Conservation (phyloP, 306 rosid genomes). For the Rosa lucieae region DNA sequence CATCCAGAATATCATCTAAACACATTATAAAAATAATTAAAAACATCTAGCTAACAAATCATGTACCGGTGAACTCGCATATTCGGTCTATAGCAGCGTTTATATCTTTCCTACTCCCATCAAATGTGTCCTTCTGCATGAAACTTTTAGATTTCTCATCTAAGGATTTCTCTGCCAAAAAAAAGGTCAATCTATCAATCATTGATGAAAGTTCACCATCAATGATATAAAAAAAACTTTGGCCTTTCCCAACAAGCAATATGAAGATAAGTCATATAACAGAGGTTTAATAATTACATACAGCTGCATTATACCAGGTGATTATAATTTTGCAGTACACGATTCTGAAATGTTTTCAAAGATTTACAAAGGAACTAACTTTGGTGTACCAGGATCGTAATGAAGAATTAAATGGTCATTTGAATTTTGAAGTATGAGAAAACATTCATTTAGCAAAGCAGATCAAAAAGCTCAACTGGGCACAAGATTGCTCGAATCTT, state of each 20-base stretch:
- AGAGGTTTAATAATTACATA: neutral
- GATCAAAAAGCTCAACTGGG: neutral
- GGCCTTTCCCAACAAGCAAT: neutral
- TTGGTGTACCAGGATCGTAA: neutral
- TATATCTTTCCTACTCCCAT: slow-evolving; percentile 86
- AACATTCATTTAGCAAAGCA: neutral
- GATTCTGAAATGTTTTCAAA: neutral
- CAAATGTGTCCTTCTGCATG: slow-evolving; percentile 65
- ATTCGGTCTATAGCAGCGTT: slow-evolving; percentile 82
- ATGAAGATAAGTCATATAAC: neutral
- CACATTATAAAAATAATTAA: neutral
- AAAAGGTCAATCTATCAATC: slow-evolving; percentile 15
- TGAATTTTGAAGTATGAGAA: neutral
- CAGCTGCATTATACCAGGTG: neutral
- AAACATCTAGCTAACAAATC: neutral
- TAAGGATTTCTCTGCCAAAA: slow-evolving; percentile 57
- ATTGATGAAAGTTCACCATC: neutral
- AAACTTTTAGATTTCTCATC: slow-evolving; percentile 69
- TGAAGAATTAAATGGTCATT: neutral
- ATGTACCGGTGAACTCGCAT: slow-evolving; percentile 88
- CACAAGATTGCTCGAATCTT: neutral
- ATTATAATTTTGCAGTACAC: neutral
- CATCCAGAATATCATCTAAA: neutral
- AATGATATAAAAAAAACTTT: neutral
- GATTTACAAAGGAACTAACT: neutral